Percentiles rank a stretch among this genome's conserved stretches.
Conservation (phyloP, 768 basidiomycete genomes). For the Rhizopogon salebrosus region DNA sequence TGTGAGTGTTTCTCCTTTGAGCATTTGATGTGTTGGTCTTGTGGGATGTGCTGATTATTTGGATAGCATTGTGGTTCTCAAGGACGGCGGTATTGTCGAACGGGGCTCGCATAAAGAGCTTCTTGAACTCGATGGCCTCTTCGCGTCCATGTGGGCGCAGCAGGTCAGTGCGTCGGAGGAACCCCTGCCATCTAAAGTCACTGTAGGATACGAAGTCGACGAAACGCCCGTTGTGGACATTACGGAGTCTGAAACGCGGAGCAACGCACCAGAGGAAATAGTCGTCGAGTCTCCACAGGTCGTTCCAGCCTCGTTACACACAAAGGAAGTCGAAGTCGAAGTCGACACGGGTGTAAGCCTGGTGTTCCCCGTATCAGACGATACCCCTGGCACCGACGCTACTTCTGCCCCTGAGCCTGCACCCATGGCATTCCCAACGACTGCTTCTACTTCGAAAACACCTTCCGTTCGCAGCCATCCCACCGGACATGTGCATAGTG, state of each 20-base stretch:
- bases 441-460: conserved; percentile 24
- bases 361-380: conserved; percentile 32
- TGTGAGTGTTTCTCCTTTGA: conserved; percentile 37
- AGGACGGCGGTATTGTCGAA: conserved; percentile 86
- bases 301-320: conserved; percentile 11
- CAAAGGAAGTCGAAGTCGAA: background rate
- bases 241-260: conserved; percentile 13
- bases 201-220: conserved; percentile 22
- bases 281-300: conserved; percentile 13
- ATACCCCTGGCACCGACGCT: conserved; percentile 7
- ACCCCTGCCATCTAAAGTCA: conserved; percentile 18
- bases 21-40: too few relatives aligned
- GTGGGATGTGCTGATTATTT: background rate
- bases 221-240: conserved; percentile 15
- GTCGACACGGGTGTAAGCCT: conserved; percentile 15
- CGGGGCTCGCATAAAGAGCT: conserved; percentile 77
- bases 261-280: conserved; percentile 17
- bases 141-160: conserved; percentile 87
- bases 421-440: conserved; percentile 38
- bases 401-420: conserved; percentile 15
- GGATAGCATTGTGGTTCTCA: conserved; percentile 80
- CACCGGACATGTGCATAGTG: conserved; percentile 17
- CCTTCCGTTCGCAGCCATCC: conserved; percentile 22
- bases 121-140: conserved; percentile 62
- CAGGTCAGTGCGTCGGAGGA: conserved; percentile 53